phyloP scores from a whole-genome alignment of 768 basidiomycete genomes.

The Panellus pusillus region DNA sequence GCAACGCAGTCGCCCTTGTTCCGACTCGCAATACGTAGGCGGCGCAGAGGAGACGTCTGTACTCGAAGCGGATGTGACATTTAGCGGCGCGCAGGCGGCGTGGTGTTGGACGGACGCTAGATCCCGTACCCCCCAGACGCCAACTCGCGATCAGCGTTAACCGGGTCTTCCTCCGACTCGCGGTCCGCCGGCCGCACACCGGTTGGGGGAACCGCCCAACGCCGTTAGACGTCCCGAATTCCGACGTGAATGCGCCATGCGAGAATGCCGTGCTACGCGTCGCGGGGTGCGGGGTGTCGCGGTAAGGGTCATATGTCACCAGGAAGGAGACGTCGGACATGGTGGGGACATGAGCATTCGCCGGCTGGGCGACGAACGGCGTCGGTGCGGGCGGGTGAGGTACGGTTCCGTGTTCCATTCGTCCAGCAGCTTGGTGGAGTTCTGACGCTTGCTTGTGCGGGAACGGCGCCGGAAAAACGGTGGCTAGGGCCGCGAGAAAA shows the following conservation, averaged over 20 bases:
- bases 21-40: slow-evolving; percentile 8
- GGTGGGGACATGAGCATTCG: not conserved
- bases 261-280: no score
- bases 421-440: not conserved
- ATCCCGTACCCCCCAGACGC: not conserved
- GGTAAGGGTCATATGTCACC: not conserved
- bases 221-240: not conserved
- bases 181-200: not conserved
- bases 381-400: not conserved
- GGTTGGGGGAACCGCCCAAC: not conserved
- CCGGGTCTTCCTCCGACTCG: not conserved
- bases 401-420: slow-evolving; percentile 7
- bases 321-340: slow-evolving; percentile 1
- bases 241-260: not conserved
- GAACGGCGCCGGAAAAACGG: slow-evolving; percentile 5
- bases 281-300: not conserved
- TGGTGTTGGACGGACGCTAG: not conserved
- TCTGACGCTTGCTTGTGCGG: not conserved
- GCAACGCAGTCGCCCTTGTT: no score
- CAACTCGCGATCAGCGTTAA: not conserved
- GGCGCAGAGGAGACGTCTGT: slow-evolving; percentile 4
- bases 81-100: not conserved
- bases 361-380: slow-evolving; percentile 2
- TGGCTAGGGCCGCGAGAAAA: slow-evolving; percentile 11
- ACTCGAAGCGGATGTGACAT: slow-evolving; percentile 5